Base-by-base conservation (phyloP, 1,284 basidiomycete genomes). In the Ganoderma leucocontextum region DNA sequence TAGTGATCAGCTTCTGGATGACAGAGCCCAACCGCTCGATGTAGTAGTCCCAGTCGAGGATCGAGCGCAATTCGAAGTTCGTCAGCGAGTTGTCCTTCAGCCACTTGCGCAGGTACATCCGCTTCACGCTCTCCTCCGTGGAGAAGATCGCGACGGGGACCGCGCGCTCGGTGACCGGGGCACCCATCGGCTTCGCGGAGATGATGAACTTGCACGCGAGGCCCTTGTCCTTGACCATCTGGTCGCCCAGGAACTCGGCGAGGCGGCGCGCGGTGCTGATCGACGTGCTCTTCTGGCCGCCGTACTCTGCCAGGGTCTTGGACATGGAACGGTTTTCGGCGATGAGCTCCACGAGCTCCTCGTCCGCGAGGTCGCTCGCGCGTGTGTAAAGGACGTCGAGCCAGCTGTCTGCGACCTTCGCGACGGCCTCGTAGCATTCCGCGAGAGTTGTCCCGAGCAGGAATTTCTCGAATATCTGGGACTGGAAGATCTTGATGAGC, bases 181-280 rank as follows among this genome's bases (percentile, higher is more conserved):
- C 95, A 13, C 97, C 97, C 58, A 90, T 85, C 2, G 98, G 98
- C 77, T 95, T 95, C 29, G 93, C 93, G 33, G 97, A 99, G 76
- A 99, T 98, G 84, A 99, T 97, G 80, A 99, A 99, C 77, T 97
- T 97, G 87, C 98, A 99, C 1, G 98, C 95, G 15, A 99, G 89
- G 66, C 98, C 98, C 79, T 99, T 99, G 84, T 99, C 97, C 82
- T 99, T 99, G 76, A 99, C 96, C 97, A 99, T 99, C 78, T 98
- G 95, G 75, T 97, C 92, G 33, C 98, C 98, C 65, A 99, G 82
- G 82, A 99, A 99, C 80, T 99, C 98, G 4, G 98, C 97, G 10
- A 99, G 85, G 71, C 98, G 93, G 72, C 89, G 91, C 1, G 98
- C 98, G 0, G 98, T 99, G 72, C 94, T 97, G 82, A 99, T 99